Percentiles rank a stretch among this genome's conserved stretches.
Conservation (phyloP, 192 early-diverging fungal species). For the Coemansia sp. region DNA sequence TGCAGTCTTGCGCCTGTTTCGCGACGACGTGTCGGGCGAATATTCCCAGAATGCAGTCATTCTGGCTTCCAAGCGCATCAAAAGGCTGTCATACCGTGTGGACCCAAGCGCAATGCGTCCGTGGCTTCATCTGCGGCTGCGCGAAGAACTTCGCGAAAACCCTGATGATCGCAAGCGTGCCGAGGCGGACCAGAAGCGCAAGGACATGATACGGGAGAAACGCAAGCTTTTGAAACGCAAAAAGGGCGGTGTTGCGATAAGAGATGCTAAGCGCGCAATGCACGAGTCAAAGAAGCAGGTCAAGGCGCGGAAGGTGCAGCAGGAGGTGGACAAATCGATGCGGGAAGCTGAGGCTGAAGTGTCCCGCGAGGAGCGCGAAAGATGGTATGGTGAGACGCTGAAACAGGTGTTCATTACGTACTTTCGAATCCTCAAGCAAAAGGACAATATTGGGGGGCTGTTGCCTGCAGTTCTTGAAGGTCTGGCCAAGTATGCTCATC, state of each 20-base stretch:
- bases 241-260: slow-evolving; percentile 36
- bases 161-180: slow-evolving; percentile 57
- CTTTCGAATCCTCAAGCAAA: slow-evolving; percentile 91
- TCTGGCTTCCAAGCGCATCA: slow-evolving; percentile 82
- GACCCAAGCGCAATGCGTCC: slow-evolving; percentile 65
- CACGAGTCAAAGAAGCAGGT: slow-evolving; percentile 73
- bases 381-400: slow-evolving; percentile 88
- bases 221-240: slow-evolving; percentile 40
- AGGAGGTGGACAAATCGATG: slow-evolving; percentile 55
- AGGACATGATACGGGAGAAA: slow-evolving; percentile 48
- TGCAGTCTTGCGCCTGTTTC: slow-evolving; percentile 76
- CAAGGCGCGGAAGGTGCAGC: slow-evolving; percentile 57
- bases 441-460: slow-evolving; percentile 64
- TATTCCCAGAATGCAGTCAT: slow-evolving; percentile 83
- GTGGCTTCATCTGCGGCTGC: slow-evolving; percentile 81
- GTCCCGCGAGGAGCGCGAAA: slow-evolving; percentile 77
- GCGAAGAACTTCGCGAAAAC: slow-evolving; percentile 72
- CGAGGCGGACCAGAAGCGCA: slow-evolving; percentile 55
- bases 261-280: slow-evolving; percentile 58
- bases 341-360: slow-evolving; percentile 90
- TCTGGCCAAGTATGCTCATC: slow-evolving; percentile 77
- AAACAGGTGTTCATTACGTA: slow-evolving; percentile 93
- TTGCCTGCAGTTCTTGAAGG: slow-evolving; percentile 68
- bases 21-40: slow-evolving; percentile 84
- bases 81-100: slow-evolving; percentile 75